phyloP scores from a whole-genome alignment of 2,329 filamentous ascomycete species.

The Colletotrichum horii region DNA sequence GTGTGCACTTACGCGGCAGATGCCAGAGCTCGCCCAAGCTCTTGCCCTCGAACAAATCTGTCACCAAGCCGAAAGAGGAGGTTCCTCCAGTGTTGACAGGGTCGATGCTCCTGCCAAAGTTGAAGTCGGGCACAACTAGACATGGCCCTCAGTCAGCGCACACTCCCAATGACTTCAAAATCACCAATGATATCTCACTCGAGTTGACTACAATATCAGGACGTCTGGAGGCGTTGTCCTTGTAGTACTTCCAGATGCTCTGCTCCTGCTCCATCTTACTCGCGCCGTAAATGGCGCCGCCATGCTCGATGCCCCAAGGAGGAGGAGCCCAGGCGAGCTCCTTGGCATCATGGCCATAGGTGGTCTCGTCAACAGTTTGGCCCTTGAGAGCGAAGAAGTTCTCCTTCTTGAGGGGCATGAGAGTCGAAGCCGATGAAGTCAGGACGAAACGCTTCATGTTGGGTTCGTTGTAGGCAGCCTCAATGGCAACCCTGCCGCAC shows the following conservation, averaged over 20 bases:
- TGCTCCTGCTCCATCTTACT: slow-evolving; percentile 43
- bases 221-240: slow-evolving; percentile 30
- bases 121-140: slow-evolving; percentile 32
- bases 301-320: slow-evolving; percentile 23
- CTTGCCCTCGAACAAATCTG: slow-evolving; percentile 26
- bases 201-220: slow-evolving; percentile 11
- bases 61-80: slow-evolving; percentile 25
- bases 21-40: neutral
- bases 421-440: neutral
- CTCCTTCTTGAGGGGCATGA: slow-evolving; percentile 15
- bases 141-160: slow-evolving; percentile 10
- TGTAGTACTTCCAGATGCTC: slow-evolving; percentile 41
- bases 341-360: neutral
- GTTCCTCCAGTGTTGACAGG: slow-evolving; percentile 20
- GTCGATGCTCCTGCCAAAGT: slow-evolving; percentile 29
- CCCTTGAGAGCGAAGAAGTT: slow-evolving; percentile 20
- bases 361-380: slow-evolving; percentile 20
- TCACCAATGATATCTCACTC: neutral
- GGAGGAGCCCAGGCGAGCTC: neutral
- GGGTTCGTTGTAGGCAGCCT: slow-evolving; percentile 1
- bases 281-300: slow-evolving; percentile 36
- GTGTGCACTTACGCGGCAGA: neutral
- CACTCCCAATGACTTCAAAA: fast-evolving
- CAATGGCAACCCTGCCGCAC: slow-evolving; percentile 33
- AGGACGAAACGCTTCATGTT: slow-evolving; percentile 5